A percentile compares a stretch with the other conserved stretches of the same genome.
phyloP scores from a whole-genome alignment of 352 stramenopile species.

The Phytophthora fragariaefolia region DNA sequence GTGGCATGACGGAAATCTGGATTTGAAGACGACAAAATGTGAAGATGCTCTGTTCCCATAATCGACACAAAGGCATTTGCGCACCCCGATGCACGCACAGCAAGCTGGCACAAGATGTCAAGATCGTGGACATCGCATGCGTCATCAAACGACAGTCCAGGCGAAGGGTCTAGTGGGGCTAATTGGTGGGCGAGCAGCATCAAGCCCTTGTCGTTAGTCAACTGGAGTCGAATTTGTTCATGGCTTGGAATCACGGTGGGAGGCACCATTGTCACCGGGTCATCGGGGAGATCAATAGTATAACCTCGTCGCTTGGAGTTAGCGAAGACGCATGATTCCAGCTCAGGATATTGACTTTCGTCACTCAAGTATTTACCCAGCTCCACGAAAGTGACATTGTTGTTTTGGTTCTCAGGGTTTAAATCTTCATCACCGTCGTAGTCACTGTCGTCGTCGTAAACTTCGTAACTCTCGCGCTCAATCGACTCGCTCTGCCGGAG shows the following conservation, averaged over 20 bases:
- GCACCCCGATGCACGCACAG: constrained; percentile 26
- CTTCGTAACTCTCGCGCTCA: background rate
- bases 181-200: constrained; percentile 20
- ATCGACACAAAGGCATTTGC: constrained; percentile 30
- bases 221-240: constrained; percentile 44
- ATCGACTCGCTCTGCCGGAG: constrained; percentile 17
- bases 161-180: constrained; percentile 17
- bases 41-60: constrained; percentile 24
- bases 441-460: constrained; percentile 11
- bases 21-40: constrained; percentile 31
- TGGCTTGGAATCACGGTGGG: constrained; percentile 38
- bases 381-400: constrained; percentile 19
- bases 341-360: constrained; percentile 6
- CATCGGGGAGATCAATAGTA: constrained; percentile 29
- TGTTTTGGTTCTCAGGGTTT: constrained; percentile 14
- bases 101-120: constrained; percentile 31
- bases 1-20: constrained; percentile 18
- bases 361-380: constrained; percentile 24
- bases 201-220: constrained; percentile 14
- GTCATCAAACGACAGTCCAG: constrained; percentile 8
- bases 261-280: constrained; percentile 14
- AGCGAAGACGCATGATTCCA: constrained; percentile 29
- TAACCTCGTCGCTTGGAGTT: constrained; percentile 47
- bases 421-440: constrained; percentile 24
- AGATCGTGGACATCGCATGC: constrained; percentile 16